A percentile compares a stretch with the other conserved stretches of the same genome.
phyloP scores from a whole-genome alignment of 2,329 filamentous ascomycete species.

The Fusarium torulosum region DNA sequence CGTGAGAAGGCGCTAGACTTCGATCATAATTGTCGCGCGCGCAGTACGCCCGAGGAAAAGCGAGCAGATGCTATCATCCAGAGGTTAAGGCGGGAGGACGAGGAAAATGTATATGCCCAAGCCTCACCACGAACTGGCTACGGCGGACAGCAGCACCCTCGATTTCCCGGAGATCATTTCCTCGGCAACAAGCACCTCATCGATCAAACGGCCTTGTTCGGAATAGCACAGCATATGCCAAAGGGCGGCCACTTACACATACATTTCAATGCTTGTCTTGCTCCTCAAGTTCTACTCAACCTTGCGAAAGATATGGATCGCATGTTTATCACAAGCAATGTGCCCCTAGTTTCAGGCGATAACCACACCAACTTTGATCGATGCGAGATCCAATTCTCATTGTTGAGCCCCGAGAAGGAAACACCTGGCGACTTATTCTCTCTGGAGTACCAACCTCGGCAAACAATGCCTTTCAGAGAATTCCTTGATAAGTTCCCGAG shows the following conservation, averaged over 20 bases:
- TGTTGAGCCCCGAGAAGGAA: conserved; percentile 56
- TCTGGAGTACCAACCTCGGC: conserved; percentile 58
- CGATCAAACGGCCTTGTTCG: conserved; percentile 67
- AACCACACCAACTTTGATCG: conserved; percentile 60
- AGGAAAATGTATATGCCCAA: conserved; percentile 52
- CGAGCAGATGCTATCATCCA: conserved; percentile 58
- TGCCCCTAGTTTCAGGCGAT: conserved; percentile 58
- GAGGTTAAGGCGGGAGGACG: conserved; percentile 54
- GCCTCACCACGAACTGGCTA: conserved; percentile 53
- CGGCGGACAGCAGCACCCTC: conserved; percentile 59
- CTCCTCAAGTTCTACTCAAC: conserved; percentile 69
- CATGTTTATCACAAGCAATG: conserved; percentile 76
- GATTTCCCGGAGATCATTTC: conserved; percentile 68
- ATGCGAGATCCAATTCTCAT: conserved; percentile 73
- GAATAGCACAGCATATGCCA: conserved; percentile 70
- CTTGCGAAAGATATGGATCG: conserved; percentile 67
- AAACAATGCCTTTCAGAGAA: conserved; percentile 58
- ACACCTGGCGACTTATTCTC: conserved; percentile 63
- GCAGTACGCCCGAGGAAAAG: conserved; percentile 53
- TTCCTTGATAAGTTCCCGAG: conserved; percentile 56
- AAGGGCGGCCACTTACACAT: conserved; percentile 81
- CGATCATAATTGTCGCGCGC: conserved; percentile 53
- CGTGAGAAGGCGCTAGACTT: conserved; percentile 57
- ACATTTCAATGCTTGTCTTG: conserved; percentile 82
- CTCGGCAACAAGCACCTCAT: conserved; percentile 68